These are phyloP conservation scores for Calonectria hongkongensis DNA, from an alignment of 2,329 filamentous ascomycete genomes.

Conservation along the genomic window DNA sequence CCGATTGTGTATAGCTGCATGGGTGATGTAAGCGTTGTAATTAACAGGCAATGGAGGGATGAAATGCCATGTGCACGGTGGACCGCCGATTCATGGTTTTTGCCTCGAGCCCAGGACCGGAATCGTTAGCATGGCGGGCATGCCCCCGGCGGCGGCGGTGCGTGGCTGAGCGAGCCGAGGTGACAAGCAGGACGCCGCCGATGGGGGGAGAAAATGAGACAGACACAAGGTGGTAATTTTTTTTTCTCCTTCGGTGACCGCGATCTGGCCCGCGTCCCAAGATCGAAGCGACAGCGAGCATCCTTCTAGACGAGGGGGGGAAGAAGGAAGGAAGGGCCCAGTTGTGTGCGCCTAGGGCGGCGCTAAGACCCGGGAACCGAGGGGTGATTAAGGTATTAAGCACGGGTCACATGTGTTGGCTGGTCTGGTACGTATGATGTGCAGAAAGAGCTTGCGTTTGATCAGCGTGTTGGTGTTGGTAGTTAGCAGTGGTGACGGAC, in stretches of 20 bases:
- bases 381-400: constrained; percentile 14
- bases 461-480: background rate
- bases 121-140: background rate
- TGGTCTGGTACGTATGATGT: constrained; percentile 19
- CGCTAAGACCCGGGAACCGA: background rate
- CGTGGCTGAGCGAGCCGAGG: constrained; percentile 14
- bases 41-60: background rate
- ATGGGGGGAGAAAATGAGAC: background rate
- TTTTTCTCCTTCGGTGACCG: background rate
- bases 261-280: background rate
- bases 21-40: background rate
- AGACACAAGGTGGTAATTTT: background rate
- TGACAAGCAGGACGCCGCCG: background rate
- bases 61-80: constrained; percentile 11
- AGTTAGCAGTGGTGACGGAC: too few relatives aligned
- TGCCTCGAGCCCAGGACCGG: background rate
- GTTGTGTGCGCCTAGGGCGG: background rate
- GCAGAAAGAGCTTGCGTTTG: constrained; percentile 18
- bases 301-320: constrained; percentile 11
- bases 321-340: background rate
- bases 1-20: background rate
- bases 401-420: background rate
- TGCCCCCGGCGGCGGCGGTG: background rate
- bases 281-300: background rate
- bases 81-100: background rate